These are phyloP conservation scores for Suhomyces terraborum DNA, from an alignment of 1,139 yeast genomes.

Conservation along the genomic window DNA sequence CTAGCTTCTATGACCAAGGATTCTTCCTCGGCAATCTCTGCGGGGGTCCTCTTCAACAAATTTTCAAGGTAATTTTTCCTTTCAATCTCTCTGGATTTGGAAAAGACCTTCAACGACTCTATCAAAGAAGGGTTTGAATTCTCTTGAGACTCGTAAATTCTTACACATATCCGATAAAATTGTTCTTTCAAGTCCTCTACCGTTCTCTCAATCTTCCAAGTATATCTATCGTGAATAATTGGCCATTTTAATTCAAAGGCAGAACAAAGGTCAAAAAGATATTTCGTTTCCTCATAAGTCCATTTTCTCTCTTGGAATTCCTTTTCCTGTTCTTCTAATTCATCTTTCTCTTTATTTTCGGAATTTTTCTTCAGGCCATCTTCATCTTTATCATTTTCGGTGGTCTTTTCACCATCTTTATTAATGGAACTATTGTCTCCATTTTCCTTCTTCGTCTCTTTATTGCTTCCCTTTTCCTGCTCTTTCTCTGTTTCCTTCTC, in stretches of 20 bases:
- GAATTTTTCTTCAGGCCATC: slow-evolving; percentile 5
- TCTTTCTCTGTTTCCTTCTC: background rate
- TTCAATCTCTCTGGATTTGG: slow-evolving; percentile 67
- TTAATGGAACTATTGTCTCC: slow-evolving; percentile 5
- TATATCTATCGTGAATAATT: slow-evolving; percentile 75
- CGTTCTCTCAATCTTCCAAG: slow-evolving; percentile 38
- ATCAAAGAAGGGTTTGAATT: slow-evolving; percentile 49
- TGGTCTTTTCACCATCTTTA: slow-evolving; percentile 10
- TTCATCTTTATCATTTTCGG: slow-evolving; percentile 5
- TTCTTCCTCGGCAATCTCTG: slow-evolving; percentile 97
- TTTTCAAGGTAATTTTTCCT: slow-evolving; percentile 81
- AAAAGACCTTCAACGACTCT: slow-evolving; percentile 55
- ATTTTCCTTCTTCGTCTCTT: slow-evolving; percentile 13
- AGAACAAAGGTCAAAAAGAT: slow-evolving; percentile 70
- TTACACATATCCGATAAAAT: slow-evolving; percentile 57
- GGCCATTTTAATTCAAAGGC: slow-evolving; percentile 87
- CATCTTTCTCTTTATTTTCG: slow-evolving; percentile 6
- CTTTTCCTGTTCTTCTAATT: slow-evolving; percentile 6
- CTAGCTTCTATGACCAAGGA: slow-evolving; percentile 90
- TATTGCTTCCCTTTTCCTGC: background rate
- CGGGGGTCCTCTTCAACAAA: slow-evolving; percentile 81
- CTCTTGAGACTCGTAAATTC: slow-evolving; percentile 47
- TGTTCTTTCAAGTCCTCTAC: slow-evolving; percentile 84
- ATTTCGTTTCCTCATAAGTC: slow-evolving; percentile 76
- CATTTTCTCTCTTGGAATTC: slow-evolving; percentile 39